Base-by-base conservation (phyloP, 2,329 filamentous ascomycete species). In the Fonsecaea erecta region DNA sequence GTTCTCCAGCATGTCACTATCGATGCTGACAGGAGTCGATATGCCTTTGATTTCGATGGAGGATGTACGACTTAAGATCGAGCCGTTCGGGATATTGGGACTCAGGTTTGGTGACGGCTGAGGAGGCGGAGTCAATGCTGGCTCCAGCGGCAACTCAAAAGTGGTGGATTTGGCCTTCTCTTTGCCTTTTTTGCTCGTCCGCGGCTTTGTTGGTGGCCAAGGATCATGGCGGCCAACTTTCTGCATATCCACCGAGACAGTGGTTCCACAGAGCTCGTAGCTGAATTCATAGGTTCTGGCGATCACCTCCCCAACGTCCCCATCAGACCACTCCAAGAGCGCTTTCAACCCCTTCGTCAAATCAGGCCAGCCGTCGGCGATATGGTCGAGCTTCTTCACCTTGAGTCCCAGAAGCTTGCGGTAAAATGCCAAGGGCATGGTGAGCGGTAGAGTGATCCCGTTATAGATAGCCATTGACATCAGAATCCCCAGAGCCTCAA, bases 381-480 rank as follows among this genome's bases (percentile, higher is more conserved):
- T 92, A 74, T 93, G 88, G 53, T 92, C 86, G 1, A 95, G 80
- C 63, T 88, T 85, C 35, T 86, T 86, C 16, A 90, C 86, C 8
- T 88, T 86, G 64, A 89, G 82, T 8, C 86, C 87, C 0, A 96
- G 82, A 0, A 98, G 83, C 71, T 91, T 91, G 60, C 87, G 85
- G 77, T 99, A 99, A 2, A 99, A 84, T 0, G 89, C 91, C 63
- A 87, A 85, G 0, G 95, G 95, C 66, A 99, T 95, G 1, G 90
- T 96, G 48, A 98, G 85, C 0, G 95, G 95, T 0, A 99, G 82
- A 0, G 93, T 97, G 26, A 98, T 82, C 1, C 94, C 94, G 71
- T 99, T 99, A 79, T 95, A 97, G 3, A 98, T 81, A 4, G 95
- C 95, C 18, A 99, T 83, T 0, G 91, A 96, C 68, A 97, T 84